Percentiles rank a stretch among this genome's conserved stretches.
phyloP scores from a whole-genome alignment of 345 rosid species.

The Eucalyptus cloeziana region DNA sequence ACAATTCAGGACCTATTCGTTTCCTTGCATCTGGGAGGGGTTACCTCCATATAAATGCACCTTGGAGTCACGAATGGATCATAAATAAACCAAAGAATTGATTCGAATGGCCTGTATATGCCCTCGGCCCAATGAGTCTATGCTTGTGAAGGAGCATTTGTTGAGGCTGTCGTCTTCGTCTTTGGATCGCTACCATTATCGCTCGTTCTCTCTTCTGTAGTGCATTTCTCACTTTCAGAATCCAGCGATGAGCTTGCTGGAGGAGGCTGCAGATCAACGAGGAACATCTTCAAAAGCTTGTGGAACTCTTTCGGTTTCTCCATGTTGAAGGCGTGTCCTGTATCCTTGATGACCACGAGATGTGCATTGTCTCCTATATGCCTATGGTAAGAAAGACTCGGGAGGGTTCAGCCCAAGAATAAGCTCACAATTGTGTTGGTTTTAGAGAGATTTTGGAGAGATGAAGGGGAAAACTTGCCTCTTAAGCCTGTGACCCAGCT shows the following conservation, averaged over 20 bases:
- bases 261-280: background rate
- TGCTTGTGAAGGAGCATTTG: background rate
- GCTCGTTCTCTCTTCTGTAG: background rate
- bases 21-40: background rate
- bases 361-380: conserved; percentile 51
- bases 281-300: conserved; percentile 42
- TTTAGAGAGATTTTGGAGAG: background rate
- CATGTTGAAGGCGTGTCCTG: conserved; percentile 51
- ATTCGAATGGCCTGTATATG: background rate
- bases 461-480: conserved; percentile 4
- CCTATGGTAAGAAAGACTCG: background rate
- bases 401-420: background rate
- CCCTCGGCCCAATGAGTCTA: background rate
- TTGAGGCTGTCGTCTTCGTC: background rate
- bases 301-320: conserved; percentile 42
- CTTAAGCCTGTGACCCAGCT: conserved; percentile 54
- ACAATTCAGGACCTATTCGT: background rate
- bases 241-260: background rate
- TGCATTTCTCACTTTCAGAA: background rate
- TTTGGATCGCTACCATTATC: background rate
- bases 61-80: background rate
- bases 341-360: conserved; percentile 41
- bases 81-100: background rate
- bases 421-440: background rate
- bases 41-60: background rate